phyloP scores from a whole-genome alignment of 805 yeast species.

The Wickerhamiella azyma region DNA sequence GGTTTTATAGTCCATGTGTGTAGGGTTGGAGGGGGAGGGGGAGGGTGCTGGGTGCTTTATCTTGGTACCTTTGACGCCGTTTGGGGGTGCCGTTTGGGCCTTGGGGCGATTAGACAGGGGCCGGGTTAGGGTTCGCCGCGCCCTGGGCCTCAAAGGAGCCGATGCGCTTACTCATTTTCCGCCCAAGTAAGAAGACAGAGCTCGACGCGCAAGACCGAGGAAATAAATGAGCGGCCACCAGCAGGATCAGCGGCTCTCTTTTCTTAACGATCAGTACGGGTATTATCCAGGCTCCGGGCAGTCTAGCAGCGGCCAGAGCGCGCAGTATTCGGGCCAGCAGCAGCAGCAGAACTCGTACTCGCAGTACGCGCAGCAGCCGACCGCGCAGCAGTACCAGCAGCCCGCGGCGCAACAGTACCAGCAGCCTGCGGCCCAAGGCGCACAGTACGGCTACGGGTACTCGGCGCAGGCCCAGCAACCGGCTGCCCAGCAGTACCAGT shows the following conservation, averaged over 20 bases:
- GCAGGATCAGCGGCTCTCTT: slow-evolving; percentile 11
- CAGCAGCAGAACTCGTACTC: neutral
- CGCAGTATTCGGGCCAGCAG: slow-evolving; percentile 4
- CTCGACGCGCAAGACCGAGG: neutral
- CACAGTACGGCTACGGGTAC: slow-evolving; percentile 9
- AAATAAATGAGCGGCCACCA: slow-evolving; percentile 10
- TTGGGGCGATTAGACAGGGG: too few species aligned
- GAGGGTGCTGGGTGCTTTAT: too few species aligned
- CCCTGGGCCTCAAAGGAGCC: neutral
- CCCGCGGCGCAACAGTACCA: neutral
- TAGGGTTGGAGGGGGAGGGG: too few species aligned
- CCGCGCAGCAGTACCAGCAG: neutral
- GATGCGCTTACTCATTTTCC: neutral
- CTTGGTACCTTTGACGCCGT: too few species aligned
- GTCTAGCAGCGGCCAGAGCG: neutral
- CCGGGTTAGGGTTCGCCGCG: neutral
- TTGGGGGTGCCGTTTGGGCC: too few species aligned
- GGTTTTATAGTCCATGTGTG: slow-evolving; percentile 12
- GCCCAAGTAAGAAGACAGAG: neutral
- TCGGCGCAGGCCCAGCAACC: slow-evolving; percentile 1
- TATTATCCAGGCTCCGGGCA: slow-evolving; percentile 7
- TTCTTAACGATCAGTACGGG: slow-evolving; percentile 10
- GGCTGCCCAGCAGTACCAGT: neutral
- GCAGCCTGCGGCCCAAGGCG: slow-evolving; percentile 11
- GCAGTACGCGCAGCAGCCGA: neutral